These are phyloP conservation scores for Penicillium cinerascens DNA, from an alignment of 495 filamentous ascomycete genomes.

Conservation along the genomic window DNA sequence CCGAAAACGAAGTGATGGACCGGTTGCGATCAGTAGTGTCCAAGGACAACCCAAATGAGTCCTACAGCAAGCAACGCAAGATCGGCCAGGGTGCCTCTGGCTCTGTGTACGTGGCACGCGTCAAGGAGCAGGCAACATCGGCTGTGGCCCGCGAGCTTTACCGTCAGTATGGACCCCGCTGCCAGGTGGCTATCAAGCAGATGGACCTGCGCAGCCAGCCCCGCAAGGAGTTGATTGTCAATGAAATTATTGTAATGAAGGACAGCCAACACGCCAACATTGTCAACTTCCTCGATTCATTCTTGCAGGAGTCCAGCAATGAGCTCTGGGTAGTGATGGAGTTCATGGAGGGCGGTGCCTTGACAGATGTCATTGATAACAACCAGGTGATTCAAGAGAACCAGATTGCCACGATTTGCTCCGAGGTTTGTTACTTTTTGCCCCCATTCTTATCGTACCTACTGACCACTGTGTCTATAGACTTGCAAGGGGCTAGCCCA, in stretches of 20 bases:
- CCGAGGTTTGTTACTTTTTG: conserved; percentile 65
- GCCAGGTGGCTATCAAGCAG: conserved; percentile 96
- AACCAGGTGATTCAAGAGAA: conserved; percentile 87
- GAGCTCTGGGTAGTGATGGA: conserved; percentile 99
- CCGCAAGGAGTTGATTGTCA: conserved; percentile 96
- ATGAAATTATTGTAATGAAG: conserved; percentile 99
- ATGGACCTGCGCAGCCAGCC: conserved; percentile 98
- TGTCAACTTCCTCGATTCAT: conserved; percentile 97
- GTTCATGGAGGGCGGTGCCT: conserved; percentile 96
- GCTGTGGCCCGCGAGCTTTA: conserved; percentile 63
- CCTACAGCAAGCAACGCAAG: conserved; percentile 98
- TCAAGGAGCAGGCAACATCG: conserved; percentile 71
- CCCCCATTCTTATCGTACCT: background rate
- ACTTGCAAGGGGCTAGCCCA: conserved; percentile 94
- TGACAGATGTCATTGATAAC: conserved; percentile 98
- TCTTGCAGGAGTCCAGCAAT: conserved; percentile 84
- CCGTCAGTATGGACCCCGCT: conserved; percentile 63
- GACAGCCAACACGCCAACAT: conserved; percentile 97
- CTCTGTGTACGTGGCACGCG: conserved; percentile 94
- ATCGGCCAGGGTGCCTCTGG: conserved; percentile 97
- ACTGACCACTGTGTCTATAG: conserved; percentile 51
- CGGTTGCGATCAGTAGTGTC: conserved; percentile 90
- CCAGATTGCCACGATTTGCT: conserved; percentile 95
- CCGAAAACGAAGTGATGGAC: conserved; percentile 94
- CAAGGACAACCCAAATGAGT: conserved; percentile 83